A percentile compares a stretch with the other conserved stretches of the same genome.
Evolutionary conservation across 495 filamentous ascomycete species (phyloP).

Genomic region (Penicillium pancosmium): DNA sequence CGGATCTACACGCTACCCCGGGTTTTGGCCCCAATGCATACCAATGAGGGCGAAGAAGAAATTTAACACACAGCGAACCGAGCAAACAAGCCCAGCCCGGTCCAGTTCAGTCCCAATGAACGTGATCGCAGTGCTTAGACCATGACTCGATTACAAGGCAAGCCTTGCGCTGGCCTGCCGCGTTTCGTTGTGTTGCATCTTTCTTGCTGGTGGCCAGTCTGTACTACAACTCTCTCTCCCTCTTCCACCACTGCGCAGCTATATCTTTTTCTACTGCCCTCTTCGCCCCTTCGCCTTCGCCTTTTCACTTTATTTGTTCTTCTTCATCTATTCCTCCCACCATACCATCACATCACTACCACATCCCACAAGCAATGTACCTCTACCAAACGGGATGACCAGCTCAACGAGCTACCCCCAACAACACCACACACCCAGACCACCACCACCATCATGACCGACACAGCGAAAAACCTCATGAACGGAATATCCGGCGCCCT

Average conservation of each 20-base stretch:
- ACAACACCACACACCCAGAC: background rate
- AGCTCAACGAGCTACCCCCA: background rate
- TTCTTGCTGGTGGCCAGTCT: constrained; percentile 7
- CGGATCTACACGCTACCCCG: constrained; percentile 9
- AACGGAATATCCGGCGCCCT: constrained; percentile 44
- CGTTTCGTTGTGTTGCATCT: constrained; percentile 1
- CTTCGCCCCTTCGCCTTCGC: background rate
- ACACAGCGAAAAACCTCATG: constrained; percentile 27
- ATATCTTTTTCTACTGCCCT: background rate
- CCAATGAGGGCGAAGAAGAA: background rate
- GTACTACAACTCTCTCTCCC: constrained; percentile 8
- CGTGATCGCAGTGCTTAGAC: background rate
- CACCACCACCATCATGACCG: constrained; percentile 18
- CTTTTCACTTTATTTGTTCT: background rate
- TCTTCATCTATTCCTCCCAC: background rate
- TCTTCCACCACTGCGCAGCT: constrained; percentile 1
- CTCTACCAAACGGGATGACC: constrained; percentile 26
- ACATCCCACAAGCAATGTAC: constrained; percentile 19
- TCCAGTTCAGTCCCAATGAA: background rate
- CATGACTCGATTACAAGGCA: background rate
- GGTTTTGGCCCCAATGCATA: constrained; percentile 9
- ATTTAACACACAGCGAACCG: background rate
- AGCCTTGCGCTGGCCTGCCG: background rate
- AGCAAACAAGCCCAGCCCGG: background rate
- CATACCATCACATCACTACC: background rate